Base-by-base conservation (phyloP, 2,329 filamentous ascomycete species). In the Botrytis byssoidea region DNA sequence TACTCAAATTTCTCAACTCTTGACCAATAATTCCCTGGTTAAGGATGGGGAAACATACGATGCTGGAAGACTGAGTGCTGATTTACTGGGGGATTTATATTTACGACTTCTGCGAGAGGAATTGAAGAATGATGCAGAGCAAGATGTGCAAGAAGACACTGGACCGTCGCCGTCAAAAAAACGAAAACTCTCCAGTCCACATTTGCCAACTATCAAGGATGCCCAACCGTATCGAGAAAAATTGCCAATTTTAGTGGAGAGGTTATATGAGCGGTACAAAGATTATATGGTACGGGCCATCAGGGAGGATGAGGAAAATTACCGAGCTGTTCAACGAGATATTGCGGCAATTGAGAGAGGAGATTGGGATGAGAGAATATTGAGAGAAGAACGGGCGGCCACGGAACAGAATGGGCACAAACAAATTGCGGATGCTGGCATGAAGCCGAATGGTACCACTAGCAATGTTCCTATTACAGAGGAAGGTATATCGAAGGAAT, bases 81-180 rank as follows among this genome's bases (percentile, higher is more conserved):
- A 95, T 82, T 89, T 93, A 61, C 85, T 98, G 77, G 90, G 93
- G 82, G 88, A 92, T 80, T 87, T 96, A 70, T 98, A 97, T 82
- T 84, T 94, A 77, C 87, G 89, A 74, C 84, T 97, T 74, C 83
- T 98, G 81, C 89, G 89, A 77, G 92, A 97, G 77, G 94, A 96
- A 82, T 83, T 91, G 76, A 88, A 84, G 64, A 46, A 57, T 40
- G 72, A 73, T 78, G 82, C 81, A 72, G 88, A 91, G 75, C 83
- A 77, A 78, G 81, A 78, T 75, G 79, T 68, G 42, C 74, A 74
- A 46, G 80, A 82, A 73, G 87, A 87, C 77, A 85, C 83, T 70
- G 82, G 85, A 46, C 80, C 84, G 51, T 86, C 86, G 44, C 86
- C 88, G 9, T 88, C 90, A 16, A 90, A 88, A 82, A 96, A 95